These are phyloP conservation scores for Ceratobasidium theobromae DNA, from an alignment of 1,284 basidiomycete species.

Conservation along the genomic window DNA sequence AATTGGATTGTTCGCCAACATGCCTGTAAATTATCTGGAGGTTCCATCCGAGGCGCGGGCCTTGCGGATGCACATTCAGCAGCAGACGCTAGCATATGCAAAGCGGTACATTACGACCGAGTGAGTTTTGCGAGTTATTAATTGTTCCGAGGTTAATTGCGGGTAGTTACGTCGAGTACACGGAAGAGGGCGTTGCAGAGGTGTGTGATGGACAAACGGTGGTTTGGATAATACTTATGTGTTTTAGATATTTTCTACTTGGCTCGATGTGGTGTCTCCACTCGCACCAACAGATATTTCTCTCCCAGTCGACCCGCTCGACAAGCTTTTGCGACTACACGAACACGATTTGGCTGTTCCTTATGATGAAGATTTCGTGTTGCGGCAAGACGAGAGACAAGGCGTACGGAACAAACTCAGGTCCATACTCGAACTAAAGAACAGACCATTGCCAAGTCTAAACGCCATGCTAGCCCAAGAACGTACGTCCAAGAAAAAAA, in stretches of 20 bases:
- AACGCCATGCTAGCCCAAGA: constrained; percentile 7
- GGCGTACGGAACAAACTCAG: not conserved
- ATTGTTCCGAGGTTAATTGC: not conserved
- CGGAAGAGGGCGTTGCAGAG: constrained; percentile 4
- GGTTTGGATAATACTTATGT: not conserved
- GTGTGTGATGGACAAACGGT: not conserved
- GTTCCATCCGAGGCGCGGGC: constrained; percentile 2
- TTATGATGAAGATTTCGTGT: constrained; percentile 1
- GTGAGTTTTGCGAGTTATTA: not conserved
- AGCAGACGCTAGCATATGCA: constrained; percentile 17
- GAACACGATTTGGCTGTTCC: not conserved
- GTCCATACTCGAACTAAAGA: not conserved
- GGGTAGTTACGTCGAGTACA: constrained; percentile 10
- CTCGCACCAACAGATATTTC: constrained; percentile 3
- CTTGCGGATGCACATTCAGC: constrained; percentile 18
- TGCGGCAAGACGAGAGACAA: not conserved
- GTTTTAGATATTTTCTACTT: not conserved
- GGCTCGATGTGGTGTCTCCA: not conserved
- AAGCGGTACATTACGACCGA: constrained; percentile 17
- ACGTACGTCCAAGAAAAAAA: not conserved
- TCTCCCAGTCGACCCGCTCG: constrained; percentile 11
- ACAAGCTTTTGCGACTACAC: not conserved
- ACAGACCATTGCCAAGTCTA: not conserved
- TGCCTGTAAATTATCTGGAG: not conserved
- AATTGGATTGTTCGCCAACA: not conserved